A percentile compares a stretch with the other conserved stretches of the same genome.
Conservation (phyloP, 129 eudicot species). For the Heracleum sosnowskyi region DNA sequence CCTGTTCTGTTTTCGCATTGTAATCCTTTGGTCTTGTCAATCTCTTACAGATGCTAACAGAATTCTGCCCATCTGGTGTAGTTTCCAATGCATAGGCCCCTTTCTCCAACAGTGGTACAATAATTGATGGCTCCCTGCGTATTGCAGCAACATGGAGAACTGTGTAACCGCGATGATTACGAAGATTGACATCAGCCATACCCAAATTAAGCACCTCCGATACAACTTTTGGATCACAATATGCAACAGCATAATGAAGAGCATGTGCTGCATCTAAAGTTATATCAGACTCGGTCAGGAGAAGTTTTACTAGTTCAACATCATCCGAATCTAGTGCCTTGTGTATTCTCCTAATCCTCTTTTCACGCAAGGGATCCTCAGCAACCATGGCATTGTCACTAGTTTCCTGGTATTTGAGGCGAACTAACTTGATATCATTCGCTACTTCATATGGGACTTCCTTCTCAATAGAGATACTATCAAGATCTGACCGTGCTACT, state of each 20-base stretch:
- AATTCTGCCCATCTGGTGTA: slow-evolving; percentile 54
- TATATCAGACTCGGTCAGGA: slow-evolving; percentile 49
- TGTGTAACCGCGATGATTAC: slow-evolving; percentile 52
- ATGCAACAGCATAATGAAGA: slow-evolving; percentile 68
- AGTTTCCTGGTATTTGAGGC: slow-evolving; percentile 16
- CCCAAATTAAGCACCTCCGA: slow-evolving; percentile 46
- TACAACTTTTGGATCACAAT: slow-evolving; percentile 63
- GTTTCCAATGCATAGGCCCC: slow-evolving; percentile 40
- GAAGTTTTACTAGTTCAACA: slow-evolving; percentile 56
- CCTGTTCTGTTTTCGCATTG: slow-evolving; percentile 44
- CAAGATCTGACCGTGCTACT: slow-evolving; percentile 57
- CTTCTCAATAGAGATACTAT: slow-evolving; percentile 46
- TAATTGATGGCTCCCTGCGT: slow-evolving; percentile 59
- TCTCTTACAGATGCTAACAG: slow-evolving; percentile 50
- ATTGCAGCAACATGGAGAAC: slow-evolving; percentile 77
- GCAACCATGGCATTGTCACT: slow-evolving; percentile 13
- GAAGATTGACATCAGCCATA: slow-evolving; percentile 49
- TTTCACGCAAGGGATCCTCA: slow-evolving; percentile 28
- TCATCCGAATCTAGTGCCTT: slow-evolving; percentile 75
- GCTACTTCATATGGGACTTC: slow-evolving; percentile 44
- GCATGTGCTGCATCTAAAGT: slow-evolving; percentile 62
- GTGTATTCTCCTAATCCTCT: slow-evolving; percentile 49
- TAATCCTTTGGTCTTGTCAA: slow-evolving; percentile 64
- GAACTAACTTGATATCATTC: slow-evolving; percentile 34
- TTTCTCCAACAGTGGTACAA: slow-evolving; percentile 43